Evolutionary conservation across 176 grass and related monocot genomes (phyloP).

Genomic region (Tillandsia fasciculata): DNA sequence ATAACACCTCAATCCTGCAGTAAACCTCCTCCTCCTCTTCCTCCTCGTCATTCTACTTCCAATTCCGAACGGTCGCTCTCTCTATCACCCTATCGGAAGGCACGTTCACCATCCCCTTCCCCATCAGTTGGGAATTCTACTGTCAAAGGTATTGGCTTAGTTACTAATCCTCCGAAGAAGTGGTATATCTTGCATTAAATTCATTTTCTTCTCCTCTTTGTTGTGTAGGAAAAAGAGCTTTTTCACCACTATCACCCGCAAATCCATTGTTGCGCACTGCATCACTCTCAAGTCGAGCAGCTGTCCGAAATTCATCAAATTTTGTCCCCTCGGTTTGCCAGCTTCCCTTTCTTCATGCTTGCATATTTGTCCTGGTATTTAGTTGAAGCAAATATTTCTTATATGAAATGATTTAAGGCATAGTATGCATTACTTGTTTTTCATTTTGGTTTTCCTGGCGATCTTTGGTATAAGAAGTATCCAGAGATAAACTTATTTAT

Average conservation of each 20-base stretch:
- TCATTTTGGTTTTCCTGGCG: no score
- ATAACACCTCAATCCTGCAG: constrained; percentile 22
- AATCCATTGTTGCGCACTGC: constrained; percentile 49
- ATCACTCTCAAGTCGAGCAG: constrained; percentile 47
- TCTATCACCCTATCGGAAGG: constrained; percentile 60
- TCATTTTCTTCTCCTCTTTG: not conserved
- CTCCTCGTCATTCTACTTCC: constrained; percentile 34
- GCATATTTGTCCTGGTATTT: no score
- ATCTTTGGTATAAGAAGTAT: no score
- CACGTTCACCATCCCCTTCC: constrained; percentile 55
- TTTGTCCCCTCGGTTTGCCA: constrained; percentile 5
- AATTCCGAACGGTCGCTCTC: constrained; percentile 32
- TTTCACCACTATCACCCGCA: constrained; percentile 44
- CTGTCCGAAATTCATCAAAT: constrained; percentile 12
- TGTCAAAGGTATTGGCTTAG: constrained; percentile 9
- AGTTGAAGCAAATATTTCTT: no score
- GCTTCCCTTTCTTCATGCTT: no score
- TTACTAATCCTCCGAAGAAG: not conserved
- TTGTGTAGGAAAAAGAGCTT: constrained; percentile 45
- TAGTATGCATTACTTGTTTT: no score
- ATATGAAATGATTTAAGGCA: no score
- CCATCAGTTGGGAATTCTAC: constrained; percentile 22
- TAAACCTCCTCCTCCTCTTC: constrained; percentile 35
- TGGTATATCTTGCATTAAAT: not conserved
- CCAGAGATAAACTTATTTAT: no score